Evolutionary conservation across 208 protist genomes (phyloP), one percentile per base, ranked within the genome.

Genomic region (Trypanosomatidae sp.): DNA sequence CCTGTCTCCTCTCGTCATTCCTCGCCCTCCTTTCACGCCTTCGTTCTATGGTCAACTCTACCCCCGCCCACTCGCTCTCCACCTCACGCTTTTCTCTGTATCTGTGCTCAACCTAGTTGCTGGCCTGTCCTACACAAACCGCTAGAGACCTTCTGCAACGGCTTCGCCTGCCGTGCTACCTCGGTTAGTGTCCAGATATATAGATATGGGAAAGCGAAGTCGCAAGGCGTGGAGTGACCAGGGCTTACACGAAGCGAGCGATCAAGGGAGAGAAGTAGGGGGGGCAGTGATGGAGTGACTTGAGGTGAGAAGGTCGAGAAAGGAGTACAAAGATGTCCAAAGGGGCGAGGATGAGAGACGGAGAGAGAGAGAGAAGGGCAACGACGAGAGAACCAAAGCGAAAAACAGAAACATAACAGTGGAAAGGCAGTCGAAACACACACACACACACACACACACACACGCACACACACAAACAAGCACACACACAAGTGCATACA

Each of bases 361-460:
- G 50, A 39, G 67, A 66, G 52, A 72, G 67, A 13, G 50, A 76
- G 41, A 39, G 28, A 62, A 28, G 25, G 53, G 41, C 12, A 64
- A 69, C 59, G 15, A 74, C 19, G 46, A 49, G 43, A 44, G 28
- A 19, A 30, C 15, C 39, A 44, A n/a, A 47, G 7, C 49, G 71
- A 49, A 80, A 74, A 22, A 53, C 39, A 33, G 43, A 17, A 43
- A 56, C 44, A 71, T 39, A 75, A 70, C 39, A 71, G 58, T 49
- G 56, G 56, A 19, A 70, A 73, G 70, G 59, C 30, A 74, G 46
- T 6, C 22, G 9, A 69, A 33, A 72, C 66, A 73, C 39, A 28
- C 39, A 46, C 59, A 66, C 62, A 25, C 33, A 25, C 33, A 39
- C 30, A 41, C 33, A 64, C 59, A 43, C 59, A 62, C 17, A 66